Evolutionary conservation across 2,329 filamentous ascomycete genomes (phyloP).

Genomic region (Cladosporium austrohemisphaericum): DNA sequence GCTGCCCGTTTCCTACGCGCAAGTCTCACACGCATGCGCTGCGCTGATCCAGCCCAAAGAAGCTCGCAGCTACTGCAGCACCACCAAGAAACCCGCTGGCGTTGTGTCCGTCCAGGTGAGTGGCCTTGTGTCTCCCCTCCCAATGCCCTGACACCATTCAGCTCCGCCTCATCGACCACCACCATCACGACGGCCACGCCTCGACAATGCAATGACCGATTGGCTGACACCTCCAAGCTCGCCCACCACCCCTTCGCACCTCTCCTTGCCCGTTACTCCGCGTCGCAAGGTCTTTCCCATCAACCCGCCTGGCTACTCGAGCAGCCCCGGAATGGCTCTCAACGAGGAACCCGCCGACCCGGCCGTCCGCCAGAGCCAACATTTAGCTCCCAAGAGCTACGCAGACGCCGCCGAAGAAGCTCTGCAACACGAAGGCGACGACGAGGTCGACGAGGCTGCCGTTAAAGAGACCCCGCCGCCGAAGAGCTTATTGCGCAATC

Average conservation of each 20-base stretch:
- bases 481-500: conserved; percentile 18
- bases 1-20: background rate
- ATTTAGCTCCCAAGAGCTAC: conserved; percentile 43
- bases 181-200: conserved; percentile 1
- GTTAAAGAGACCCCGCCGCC: conserved; percentile 37
- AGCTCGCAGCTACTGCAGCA: conserved; percentile 2
- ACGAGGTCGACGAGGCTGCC: conserved; percentile 23
- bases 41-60: background rate
- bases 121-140: background rate
- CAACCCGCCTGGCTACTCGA: conserved; percentile 9
- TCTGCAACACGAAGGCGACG: conserved; percentile 28
- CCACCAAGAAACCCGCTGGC: too few relatives aligned
- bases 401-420: conserved; percentile 37
- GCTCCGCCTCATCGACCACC: background rate
- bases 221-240: conserved; percentile 8
- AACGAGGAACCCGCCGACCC: conserved; percentile 41
- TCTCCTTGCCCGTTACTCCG: conserved; percentile 1
- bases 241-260: conserved; percentile 8
- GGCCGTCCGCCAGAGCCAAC: conserved; percentile 36
- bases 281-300: conserved; percentile 12
- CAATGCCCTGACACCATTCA: background rate
- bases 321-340: conserved; percentile 35
- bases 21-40: background rate
- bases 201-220: conserved; percentile 10
- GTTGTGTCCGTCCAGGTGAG: background rate